Evolutionary conservation across 345 rosid species (phyloP), one percentile per base, ranked within the genome.

Genomic region (Lepidium didymum): DNA sequence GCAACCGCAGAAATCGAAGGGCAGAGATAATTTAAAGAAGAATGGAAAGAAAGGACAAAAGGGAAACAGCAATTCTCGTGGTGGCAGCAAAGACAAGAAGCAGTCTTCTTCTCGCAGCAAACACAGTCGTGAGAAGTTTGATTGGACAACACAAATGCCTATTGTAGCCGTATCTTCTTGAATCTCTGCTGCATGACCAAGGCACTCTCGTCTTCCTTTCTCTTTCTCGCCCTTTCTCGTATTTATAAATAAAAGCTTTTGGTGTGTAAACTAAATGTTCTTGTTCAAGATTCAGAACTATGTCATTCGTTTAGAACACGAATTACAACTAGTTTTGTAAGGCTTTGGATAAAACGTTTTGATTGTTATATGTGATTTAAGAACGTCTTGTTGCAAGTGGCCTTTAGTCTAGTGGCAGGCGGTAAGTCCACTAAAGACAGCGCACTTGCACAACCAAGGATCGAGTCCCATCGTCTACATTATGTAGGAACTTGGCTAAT

Each of bases 41-140:
- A 75, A 56, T 62, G 88, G 86, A 19, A 94, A 87, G 91, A 91
- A 83, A 64, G 86, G 88, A n/a, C 90, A 82, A n/a, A 88, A 85
- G 70, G 87, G 90, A 47, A 75, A 87, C 52, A 75, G 64, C 41
- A 78, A 63, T 56, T 77, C 86, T 70, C 66, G 90, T 68, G 60
- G 90, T 68, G 60, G 71, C 18, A 57, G 83, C 60, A 84, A 74
- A 74, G 82, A 83, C 78, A 93, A 85, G 80, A 87, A 84, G 77
- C 88, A 82, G 36, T 47, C 69, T 47, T 43, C 65, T 53, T 56
- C 70, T 45, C 64, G 71, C 54, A 56, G 86, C 36, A 82, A 80
- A 77, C 57, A 67, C 29, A 67, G 63, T 54, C 72, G 67, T 37
- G 76, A 79, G 19, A 56, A 68, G 75, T 35, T 77, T 11, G 68